These are phyloP conservation scores for Pythium vanterpoolii DNA, from an alignment of 352 stramenopile genomes.

Conservation along the genomic window DNA sequence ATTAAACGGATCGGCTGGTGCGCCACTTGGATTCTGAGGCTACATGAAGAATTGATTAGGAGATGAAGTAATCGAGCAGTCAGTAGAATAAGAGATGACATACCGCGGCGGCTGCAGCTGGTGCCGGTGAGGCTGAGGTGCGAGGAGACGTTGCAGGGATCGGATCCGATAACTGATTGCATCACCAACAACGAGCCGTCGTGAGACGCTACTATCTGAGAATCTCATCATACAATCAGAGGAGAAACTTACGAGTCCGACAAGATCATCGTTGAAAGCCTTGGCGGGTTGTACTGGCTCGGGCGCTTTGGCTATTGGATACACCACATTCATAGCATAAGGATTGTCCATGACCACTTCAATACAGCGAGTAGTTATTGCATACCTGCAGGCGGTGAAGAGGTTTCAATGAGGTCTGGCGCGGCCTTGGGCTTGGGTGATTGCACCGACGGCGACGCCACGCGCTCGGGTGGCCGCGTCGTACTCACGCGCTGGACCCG, in stretches of 20 bases:
- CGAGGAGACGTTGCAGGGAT: constrained; percentile 40
- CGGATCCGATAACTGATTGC: constrained; percentile 50
- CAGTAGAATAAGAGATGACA: background rate
- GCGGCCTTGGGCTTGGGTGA: constrained; percentile 14
- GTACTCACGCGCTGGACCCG: constrained; percentile 51
- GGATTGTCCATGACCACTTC: constrained; percentile 17
- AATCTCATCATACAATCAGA: background rate
- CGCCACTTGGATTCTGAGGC: constrained; percentile 19
- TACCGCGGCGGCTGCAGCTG: constrained; percentile 20
- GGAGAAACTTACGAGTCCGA: constrained; percentile 48
- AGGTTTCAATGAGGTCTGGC: constrained; percentile 78
- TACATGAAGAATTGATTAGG: constrained; percentile 1
- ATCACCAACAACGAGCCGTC: constrained; percentile 2
- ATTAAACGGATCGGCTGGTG: constrained; percentile 65
- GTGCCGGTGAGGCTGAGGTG: constrained; percentile 33
- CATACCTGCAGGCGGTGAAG: constrained; percentile 19
- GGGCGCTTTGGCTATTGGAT: constrained; percentile 46
- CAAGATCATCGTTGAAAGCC: constrained; percentile 77
- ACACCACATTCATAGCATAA: background rate
- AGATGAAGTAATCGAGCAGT: background rate
- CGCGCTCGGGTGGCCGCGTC: constrained; percentile 38
- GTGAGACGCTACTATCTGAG: background rate
- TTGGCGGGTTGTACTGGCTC: constrained; percentile 45
- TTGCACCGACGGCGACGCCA: constrained; percentile 30
- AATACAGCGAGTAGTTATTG: constrained; percentile 4